Evolutionary conservation across 176 grass and related monocot species (phyloP).

Genomic region (Oryza longistaminata): DNA sequence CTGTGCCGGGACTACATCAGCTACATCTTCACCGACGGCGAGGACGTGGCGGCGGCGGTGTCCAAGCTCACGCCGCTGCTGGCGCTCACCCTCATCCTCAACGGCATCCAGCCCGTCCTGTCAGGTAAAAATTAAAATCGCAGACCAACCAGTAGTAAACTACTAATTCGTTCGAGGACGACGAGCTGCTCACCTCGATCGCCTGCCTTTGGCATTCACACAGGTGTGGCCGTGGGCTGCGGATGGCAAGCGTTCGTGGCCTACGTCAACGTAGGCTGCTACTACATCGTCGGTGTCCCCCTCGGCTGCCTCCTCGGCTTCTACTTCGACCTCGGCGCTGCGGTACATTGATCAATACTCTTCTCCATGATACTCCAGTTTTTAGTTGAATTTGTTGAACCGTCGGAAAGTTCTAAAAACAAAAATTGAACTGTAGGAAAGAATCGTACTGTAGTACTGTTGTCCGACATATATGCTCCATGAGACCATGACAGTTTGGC

Average conservation of each 20-base stretch:
- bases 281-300: slow-evolving; percentile 48
- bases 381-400: no score
- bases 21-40: slow-evolving; percentile 61
- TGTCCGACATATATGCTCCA: no score
- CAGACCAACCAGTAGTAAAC: background rate
- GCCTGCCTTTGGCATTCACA: background rate
- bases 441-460: no score
- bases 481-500: no score
- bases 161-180: no score
- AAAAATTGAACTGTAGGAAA: no score
- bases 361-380: background rate
- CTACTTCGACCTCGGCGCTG: slow-evolving; percentile 46
- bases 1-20: slow-evolving; percentile 41
- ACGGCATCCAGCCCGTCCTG: slow-evolving; percentile 67
- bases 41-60: slow-evolving; percentile 49
- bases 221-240: slow-evolving; percentile 50
- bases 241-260: slow-evolving; percentile 59
- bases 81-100: slow-evolving; percentile 58
- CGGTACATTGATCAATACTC: background rate
- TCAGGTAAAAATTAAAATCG: slow-evolving; percentile 37
- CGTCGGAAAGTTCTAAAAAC: no score
- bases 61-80: slow-evolving; percentile 50
- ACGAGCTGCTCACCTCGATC: no score
- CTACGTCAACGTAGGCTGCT: slow-evolving; percentile 53
- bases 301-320: slow-evolving; percentile 41